A percentile compares a stretch with the other conserved stretches of the same genome.
Conservation (phyloP, 106 monocot species). For the Dactylorhiza incarnata region DNA sequence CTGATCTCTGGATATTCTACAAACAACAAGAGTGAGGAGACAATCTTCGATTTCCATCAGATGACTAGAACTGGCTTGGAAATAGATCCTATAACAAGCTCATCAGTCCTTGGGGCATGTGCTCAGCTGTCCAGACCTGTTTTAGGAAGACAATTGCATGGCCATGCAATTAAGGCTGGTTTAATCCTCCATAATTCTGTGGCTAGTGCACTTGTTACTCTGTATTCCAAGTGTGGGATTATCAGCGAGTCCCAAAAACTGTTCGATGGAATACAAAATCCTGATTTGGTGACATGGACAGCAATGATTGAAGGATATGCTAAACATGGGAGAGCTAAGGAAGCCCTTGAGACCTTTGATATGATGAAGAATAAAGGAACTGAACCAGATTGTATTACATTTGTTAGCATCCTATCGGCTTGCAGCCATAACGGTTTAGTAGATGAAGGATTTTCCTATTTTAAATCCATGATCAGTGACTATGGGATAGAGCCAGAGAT, state of each 20-base stretch:
- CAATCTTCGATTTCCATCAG: slow-evolving; percentile 24
- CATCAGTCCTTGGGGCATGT: slow-evolving; percentile 39
- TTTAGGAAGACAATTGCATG: slow-evolving; percentile 50
- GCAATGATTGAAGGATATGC: slow-evolving; percentile 72
- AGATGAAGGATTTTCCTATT: slow-evolving; percentile 47
- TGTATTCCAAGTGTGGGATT: slow-evolving; percentile 70
- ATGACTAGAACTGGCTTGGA: slow-evolving; percentile 27
- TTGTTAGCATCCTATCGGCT: slow-evolving; percentile 47
- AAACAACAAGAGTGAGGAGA: slow-evolving; percentile 35
- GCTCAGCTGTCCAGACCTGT: slow-evolving; percentile 22
- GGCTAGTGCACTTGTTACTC: slow-evolving; percentile 36
- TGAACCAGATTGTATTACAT: slow-evolving; percentile 46
- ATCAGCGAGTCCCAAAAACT: slow-evolving; percentile 31
- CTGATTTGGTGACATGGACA: slow-evolving; percentile 56
- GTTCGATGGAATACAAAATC: slow-evolving; percentile 35
- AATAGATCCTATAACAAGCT: slow-evolving; percentile 26
- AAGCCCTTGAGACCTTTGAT: slow-evolving; percentile 42
- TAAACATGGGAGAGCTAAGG: slow-evolving; percentile 49
- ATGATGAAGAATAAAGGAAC: slow-evolving; percentile 39
- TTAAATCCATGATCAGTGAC: slow-evolving; percentile 43
- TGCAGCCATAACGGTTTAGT: slow-evolving; percentile 59
- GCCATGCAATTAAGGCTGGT: slow-evolving; percentile 33
- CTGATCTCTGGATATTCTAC: slow-evolving; percentile 48
- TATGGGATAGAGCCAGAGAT: slow-evolving; percentile 40
- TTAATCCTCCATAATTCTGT: slow-evolving; percentile 25